Evolutionary conservation across 106 monocot species (phyloP), one percentile per base, ranked within the genome.

Genomic region (Phalaenopsis aphrodite): DNA sequence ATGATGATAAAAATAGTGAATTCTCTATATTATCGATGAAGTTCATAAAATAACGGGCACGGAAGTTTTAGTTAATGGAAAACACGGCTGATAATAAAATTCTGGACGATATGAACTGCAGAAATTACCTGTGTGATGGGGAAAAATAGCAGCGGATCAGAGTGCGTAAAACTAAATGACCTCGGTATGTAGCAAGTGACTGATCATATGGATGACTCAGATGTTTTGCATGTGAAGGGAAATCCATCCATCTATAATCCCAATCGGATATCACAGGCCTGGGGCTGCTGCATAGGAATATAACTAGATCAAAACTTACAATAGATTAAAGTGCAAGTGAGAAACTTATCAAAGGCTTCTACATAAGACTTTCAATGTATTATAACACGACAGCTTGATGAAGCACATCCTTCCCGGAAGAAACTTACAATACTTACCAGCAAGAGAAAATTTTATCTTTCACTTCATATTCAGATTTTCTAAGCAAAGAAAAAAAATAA

Each of bases 71-170:
- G n/a, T 46, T 39, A 77, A 77, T 41, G 55, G 17, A 74, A 43
- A 38, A 18, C 10, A 10, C 8, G n/a, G 21, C 30, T 45, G 41
- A 74, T 72, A 15, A 43, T 30, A 43, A 42, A 41, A 74, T 74
- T 30, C 38, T 49, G 45, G 8, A 3, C 43, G 75, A 81, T 2
- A 81, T 14, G 76, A 75, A 56, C 21, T 24, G 65, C 45, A 45
- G 75, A 75, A 24, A 8, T 74, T 87, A 90, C 96, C 93, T 96
- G 58, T 88, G 84, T 19, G 81, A 56, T 69, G 96, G 96, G 37
- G 96, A 97, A 80, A 97, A 97, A 76, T 97, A 97, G 75, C 96
- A 97, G 64, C 96, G 96, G 48, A 97, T 90, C 55, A 97, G 77
- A 56, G 96, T 97, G 1, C 87, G 91, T 48, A 97, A 81, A 75